Base-by-base conservation (phyloP, 2,329 filamentous ascomycete species). In the Emydomyces testavorans region DNA sequence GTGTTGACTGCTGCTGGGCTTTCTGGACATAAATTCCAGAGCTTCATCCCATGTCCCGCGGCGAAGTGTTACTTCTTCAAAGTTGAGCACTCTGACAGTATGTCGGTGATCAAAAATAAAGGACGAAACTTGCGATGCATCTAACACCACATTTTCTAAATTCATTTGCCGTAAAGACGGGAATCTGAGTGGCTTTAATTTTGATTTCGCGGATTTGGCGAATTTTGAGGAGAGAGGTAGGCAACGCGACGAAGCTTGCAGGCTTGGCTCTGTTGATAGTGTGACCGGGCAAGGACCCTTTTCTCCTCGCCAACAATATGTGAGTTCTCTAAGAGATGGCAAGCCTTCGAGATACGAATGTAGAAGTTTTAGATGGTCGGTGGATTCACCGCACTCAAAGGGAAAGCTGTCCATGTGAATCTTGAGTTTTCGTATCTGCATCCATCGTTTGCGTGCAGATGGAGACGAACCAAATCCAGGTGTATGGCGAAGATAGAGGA, bases 41-140 rank as follows among this genome's bases (percentile, higher is more conserved):
- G 85, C 86, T 24, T 88, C 82, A 50, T 92, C 83, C 86, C 86
- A 94, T 49, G 73, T 82, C 23, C 83, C 86, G 51, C 77, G 74
- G 43, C 79, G 73, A 36, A 94, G 74, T 24, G 76, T 71, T 15
- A 89, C 80, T 53, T 85, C 80, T 60, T 88, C 80, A 62, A 93
- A 87, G 61, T 87, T 81, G 59, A 90, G 86, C 59, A 90, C 83
- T 53, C 76, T 74, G 38, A 93, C 77, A 0, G 79, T 82, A 48
- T 71, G 69, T 24, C 78, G 75, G 65, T 94, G 85, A 10, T 71
- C 68, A 42, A 71, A 66, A 50, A 92, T 80, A 52, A 94, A 78
- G 11, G 73, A 71, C 36, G 78, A 75, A 50, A 93, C 76, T 63
- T 92, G 85, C 1, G 72, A 67, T 5, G 80, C 79, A 53, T 83